Base-by-base conservation (phyloP, 306 rosid species). In the Biancaea sappan region DNA sequence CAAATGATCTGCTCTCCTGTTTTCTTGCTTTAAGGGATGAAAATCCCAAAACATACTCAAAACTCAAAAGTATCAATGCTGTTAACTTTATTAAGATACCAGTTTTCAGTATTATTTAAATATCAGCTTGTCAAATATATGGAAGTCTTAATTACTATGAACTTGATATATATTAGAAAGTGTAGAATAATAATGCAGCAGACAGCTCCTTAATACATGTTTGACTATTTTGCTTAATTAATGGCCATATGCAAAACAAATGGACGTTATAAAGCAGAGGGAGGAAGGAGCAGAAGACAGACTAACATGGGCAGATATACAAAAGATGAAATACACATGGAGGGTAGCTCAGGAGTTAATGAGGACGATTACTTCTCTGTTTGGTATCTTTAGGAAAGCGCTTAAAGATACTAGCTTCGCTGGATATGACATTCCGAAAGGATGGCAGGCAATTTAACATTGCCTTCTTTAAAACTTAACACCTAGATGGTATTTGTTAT, bases 321-420 rank as follows among this genome's bases (percentile, higher is more conserved):
- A 81, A 77, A 73, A 81, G 78, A 87, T 87, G 91, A 81, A 87
- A 66, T 87, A 84, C 71, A 84, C 91, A 34, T 84, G 88, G 88
- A 75, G 83, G 74, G 86, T 87, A 74, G 86, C 91, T 32, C 80
- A 79, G n/a, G 91, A 84, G 68, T 14, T 87, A 77, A 81, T 84
- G 88, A 81, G 86, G 47, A 60, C 82, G 72, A 77, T 84, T 53
- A 84, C 91, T 54, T 85, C 80, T 62, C 76, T 82, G 48, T 81
- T 87, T 74, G 88, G 88, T 7, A 56, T 66, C 31, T 87, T 84
- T 34, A 81, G 86, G 35, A 84, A 74, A 81, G 72, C 83, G 69
- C 73, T 81, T 59, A 73, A 79, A 70, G 85, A 81, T 79, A 81
- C 61, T 31, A 65, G 71, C 64, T 84, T 46, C 5, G 53, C 70